Base-by-base conservation (phyloP, 352 stramenopile genomes). In the Phytophthora pluvialis region DNA sequence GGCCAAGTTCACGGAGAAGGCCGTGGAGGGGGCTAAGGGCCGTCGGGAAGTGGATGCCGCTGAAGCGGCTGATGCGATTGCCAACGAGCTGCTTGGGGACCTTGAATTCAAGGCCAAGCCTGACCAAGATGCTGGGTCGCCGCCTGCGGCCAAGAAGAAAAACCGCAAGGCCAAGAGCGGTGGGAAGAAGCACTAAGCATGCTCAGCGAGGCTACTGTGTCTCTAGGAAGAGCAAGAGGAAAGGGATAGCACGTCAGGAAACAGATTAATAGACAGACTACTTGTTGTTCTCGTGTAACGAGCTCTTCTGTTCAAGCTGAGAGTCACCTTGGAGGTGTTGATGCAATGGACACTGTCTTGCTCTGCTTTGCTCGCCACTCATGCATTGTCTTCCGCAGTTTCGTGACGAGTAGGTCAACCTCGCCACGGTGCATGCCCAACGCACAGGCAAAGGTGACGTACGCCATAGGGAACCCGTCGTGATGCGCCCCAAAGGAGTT, bases 371-470 rank as follows among this genome's bases (percentile, higher is more conserved):
- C 48, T 29, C 82, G 67, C 79, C 93, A 98, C 59, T 98, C 90
- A 29, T 71, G 73, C 42, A 98, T 91, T 36, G 88, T 93, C 40
- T 97, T 98, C 57, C 97, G 90, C 33, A 99, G 74, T 51, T 97
- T 91, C 39, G 77, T 63, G 47, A 97, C 76, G 52, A 99, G 97
- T 53, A 94, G 71, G 33, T 98, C 90, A 46, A 99, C 81, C 69
- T 99, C 98, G 21, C 73, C 57, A 26, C 79, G 68, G 15, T 78
- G 86, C 73, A 99, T 95, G 48, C 98, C 98, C 52, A 99, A 90
- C 2, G 97, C 96, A 73, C 94, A 99, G 3, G 98, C 98, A 38
- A 98, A 95, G 8, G 98, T 99, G 52, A 99, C 80, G 74, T 99
- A 99, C 8, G 93, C 78, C 26, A 88, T 66, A 0, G 87, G 89